Conservation (phyloP, 1,284 basidiomycete species). For the Apiotrichum akiyoshidainum region DNA sequence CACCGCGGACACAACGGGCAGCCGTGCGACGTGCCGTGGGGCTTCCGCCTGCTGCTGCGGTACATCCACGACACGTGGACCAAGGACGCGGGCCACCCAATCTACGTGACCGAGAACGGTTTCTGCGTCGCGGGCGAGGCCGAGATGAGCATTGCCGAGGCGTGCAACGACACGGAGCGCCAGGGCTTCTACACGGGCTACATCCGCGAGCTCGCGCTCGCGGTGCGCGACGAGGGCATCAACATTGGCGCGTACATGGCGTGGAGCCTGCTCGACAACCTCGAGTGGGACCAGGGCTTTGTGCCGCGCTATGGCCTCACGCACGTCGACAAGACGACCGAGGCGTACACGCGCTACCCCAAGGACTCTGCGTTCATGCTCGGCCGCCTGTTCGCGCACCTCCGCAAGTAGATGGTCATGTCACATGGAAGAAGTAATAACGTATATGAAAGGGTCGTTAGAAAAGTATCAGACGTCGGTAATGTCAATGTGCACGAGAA, state of each 20-base stretch:
- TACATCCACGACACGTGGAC: conserved; percentile 12
- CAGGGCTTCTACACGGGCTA: conserved; percentile 32
- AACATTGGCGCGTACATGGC: conserved; percentile 30
- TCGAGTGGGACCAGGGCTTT: conserved; percentile 6
- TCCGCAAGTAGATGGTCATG: neutral
- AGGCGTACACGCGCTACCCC: neutral
- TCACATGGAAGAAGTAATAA: too few species aligned
- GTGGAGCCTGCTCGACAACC: conserved; percentile 28
- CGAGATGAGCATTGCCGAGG: conserved; percentile 14
- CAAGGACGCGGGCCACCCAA: conserved; percentile 1
- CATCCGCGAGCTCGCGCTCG: conserved; percentile 26
- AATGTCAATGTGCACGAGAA: conserved; percentile 15
- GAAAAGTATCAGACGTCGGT: neutral
- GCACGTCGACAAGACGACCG: neutral
- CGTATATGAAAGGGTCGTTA: too few species aligned
- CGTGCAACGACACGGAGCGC: conserved; percentile 24
- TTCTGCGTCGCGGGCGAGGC: conserved; percentile 6
- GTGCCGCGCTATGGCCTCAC: conserved; percentile 4
- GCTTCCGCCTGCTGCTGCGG: conserved; percentile 18
- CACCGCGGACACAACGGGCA: conserved; percentile 29
- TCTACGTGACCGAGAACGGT: conserved; percentile 29
- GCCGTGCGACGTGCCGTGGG: conserved; percentile 28
- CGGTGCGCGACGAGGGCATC: conserved; percentile 27
- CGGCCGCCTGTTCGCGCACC: neutral
- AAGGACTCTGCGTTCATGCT: conserved; percentile 1